Conservation (phyloP, 768 basidiomycete genomes). For the Lanmaoa pseudosensibilis region DNA sequence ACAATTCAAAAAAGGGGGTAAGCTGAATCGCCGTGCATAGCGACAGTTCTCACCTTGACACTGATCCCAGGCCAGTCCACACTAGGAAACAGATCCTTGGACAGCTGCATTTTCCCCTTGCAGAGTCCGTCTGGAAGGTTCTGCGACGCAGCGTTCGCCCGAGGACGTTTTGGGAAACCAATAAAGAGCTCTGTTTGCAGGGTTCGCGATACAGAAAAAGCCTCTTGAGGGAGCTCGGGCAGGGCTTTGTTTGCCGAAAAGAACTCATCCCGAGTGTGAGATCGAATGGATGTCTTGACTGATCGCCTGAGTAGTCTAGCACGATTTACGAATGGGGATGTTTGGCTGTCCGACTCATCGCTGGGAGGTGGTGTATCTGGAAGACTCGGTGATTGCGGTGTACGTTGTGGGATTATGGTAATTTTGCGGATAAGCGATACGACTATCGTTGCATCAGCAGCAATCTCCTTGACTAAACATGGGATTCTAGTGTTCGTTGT, state of each 20-base stretch:
- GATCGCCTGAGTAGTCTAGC: conserved; percentile 33
- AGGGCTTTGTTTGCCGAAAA: conserved; percentile 23
- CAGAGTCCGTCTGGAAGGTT: conserved; percentile 67
- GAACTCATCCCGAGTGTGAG: conserved; percentile 9
- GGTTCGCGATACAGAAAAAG: conserved; percentile 25
- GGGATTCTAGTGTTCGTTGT: conserved; percentile 59
- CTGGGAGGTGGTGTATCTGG: conserved; percentile 50
- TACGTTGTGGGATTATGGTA: conserved; percentile 44
- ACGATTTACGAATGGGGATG: conserved; percentile 10
- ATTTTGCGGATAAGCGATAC: conserved; percentile 65
- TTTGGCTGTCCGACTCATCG: conserved; percentile 41
- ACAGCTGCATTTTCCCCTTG: conserved; percentile 56
- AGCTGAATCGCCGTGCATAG: conserved; percentile 12
- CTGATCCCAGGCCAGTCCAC: conserved; percentile 67
- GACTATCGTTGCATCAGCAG: conserved; percentile 68
- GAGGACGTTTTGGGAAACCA: conserved; percentile 71
- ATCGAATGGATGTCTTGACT: conserved; percentile 22
- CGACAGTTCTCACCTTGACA: conserved; percentile 53
- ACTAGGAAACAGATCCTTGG: conserved; percentile 59
- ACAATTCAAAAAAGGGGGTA: neutral
- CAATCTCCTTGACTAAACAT: conserved; percentile 59
- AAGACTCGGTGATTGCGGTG: conserved; percentile 43
- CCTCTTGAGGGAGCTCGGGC: conserved; percentile 24
- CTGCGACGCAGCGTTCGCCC: conserved; percentile 45
- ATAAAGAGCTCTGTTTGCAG: conserved; percentile 48